Evolutionary conservation across 2,329 filamentous ascomycete genomes (phyloP).

Genomic region (Bertia moriformis): DNA sequence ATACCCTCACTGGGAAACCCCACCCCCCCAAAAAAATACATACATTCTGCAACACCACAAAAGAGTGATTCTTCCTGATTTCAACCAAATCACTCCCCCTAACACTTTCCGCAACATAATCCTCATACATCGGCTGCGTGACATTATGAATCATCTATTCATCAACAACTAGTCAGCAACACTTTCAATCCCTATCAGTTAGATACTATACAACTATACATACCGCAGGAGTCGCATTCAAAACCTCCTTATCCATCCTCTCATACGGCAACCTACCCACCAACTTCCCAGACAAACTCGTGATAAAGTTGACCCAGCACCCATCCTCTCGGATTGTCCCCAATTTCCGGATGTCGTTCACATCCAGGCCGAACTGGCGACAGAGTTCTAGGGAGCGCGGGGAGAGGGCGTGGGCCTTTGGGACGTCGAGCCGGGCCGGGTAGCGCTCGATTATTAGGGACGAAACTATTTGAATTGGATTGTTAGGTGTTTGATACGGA

Average conservation of each 20-base stretch:
- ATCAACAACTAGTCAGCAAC: not conserved
- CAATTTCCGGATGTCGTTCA: constrained; percentile 8
- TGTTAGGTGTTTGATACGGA: not conserved
- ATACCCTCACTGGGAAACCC: too few relatives aligned
- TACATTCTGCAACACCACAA: constrained; percentile 12
- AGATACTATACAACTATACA: not conserved
- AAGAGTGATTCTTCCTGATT: constrained; percentile 9
- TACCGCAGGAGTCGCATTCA: constrained; percentile 15
- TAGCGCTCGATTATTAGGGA: constrained; percentile 9
- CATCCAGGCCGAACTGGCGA: constrained; percentile 10
- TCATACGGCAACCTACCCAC: constrained; percentile 16
- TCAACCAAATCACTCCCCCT: constrained; percentile 6
- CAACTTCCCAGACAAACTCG: constrained; percentile 14
- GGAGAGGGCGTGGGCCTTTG: constrained; percentile 11
- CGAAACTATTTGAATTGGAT: constrained; percentile 5
- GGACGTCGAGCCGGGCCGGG: constrained; percentile 7
- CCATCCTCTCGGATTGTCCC: constrained; percentile 13
- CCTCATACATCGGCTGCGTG: constrained; percentile 15
- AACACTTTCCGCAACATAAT: constrained; percentile 10
- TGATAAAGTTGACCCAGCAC: constrained; percentile 20
- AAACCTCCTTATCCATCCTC: constrained; percentile 11
- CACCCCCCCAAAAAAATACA: too few relatives aligned
- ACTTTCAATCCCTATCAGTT: too few relatives aligned
- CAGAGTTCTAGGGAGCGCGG: constrained; percentile 10
- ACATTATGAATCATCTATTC: constrained; percentile 19